Evolutionary conservation across 1,284 basidiomycete species (phyloP), one percentile per base, ranked within the genome.

Genomic region (Tilletia caries): DNA sequence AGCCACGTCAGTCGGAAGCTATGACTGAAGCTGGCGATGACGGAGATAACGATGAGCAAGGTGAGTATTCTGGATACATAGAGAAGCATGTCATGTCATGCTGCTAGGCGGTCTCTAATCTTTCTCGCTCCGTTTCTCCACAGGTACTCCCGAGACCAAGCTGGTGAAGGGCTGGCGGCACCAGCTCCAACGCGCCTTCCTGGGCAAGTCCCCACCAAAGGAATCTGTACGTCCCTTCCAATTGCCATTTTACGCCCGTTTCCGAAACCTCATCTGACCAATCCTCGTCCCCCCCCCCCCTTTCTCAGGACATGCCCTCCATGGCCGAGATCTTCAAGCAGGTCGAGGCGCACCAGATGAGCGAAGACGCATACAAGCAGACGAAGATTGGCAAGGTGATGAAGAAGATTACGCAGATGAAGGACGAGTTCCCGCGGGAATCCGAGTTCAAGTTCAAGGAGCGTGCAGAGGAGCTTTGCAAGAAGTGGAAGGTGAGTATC

Each of bases 311-410:
- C 48, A 83, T 84, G 81, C 73, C 78, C 54, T 85, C 85, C 43
- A 88, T 91, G 78, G 90, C 95, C 82, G 85, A 87, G 64, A 85
- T 93, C 43, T 93, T 97, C 86, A 89, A 88, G 44, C 89, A 88
- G 3, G 91, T 97, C 66, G 95, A 98, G 81, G 86, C 86, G 12
- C 94, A 93, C 82, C 88, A 91, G 66, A 93, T 96, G 86, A 91
- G 90, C 70, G 89, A 93, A 72, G 89, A 91, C 71, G 92, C 94
- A 80, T 89, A 95, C 65, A 68, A 72, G 58, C 91, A 90, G 86
- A 95, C 95, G 73, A 97, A 97, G 87, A 96, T 98, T 80, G 93
- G 92, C 85, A 98, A 98, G 85, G 95, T 98, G 66, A 95, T 97
- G 92, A 92, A 93, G 81, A 92, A 93, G 84, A 95, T 97, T 78